Evolutionary conservation across 495 filamentous ascomycete species (phyloP).

Genomic region (Penicillium mononematosum): DNA sequence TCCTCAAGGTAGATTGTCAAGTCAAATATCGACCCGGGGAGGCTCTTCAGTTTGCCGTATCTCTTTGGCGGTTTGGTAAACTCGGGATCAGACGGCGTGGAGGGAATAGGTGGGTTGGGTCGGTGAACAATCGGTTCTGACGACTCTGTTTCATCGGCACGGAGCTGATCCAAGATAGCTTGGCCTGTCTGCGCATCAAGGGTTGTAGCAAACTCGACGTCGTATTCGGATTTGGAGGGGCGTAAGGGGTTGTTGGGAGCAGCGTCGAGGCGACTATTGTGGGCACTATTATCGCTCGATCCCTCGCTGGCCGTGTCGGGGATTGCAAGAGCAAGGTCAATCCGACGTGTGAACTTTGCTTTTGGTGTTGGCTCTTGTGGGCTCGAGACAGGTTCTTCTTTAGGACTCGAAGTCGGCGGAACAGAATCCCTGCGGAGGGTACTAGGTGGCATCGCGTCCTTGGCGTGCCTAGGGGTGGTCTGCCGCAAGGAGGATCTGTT

Average conservation of each 20-base stretch:
- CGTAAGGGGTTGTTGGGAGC: not conserved
- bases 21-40: conserved; percentile 47
- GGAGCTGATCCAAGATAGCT: conserved; percentile 30
- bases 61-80: conserved; percentile 41
- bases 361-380: conserved; percentile 33
- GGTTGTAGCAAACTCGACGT: conserved; percentile 41
- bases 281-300: conserved; percentile 31
- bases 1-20: conserved; percentile 62
- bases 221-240: conserved; percentile 15
- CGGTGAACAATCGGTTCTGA: conserved; percentile 26
- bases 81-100: conserved; percentile 7
- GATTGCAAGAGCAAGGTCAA: conserved; percentile 39
- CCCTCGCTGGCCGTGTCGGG: conserved; percentile 48
- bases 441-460: conserved; percentile 21
- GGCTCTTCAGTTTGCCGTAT: conserved; percentile 45
- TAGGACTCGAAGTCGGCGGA: conserved; percentile 16
- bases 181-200: conserved; percentile 45
- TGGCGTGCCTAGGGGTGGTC: conserved; percentile 32
- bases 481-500: conserved; percentile 35
- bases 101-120: conserved; percentile 13
- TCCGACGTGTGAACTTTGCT: conserved; percentile 34
- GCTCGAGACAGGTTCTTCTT: conserved; percentile 1
- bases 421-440: not conserved
- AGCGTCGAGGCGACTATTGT: conserved; percentile 10
- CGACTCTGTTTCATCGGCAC: conserved; percentile 21